Evolutionary conservation across 163 green algal species (phyloP), one percentile per base, ranked within the genome.

Genomic region (Coccomyxa subellipsoidea): DNA sequence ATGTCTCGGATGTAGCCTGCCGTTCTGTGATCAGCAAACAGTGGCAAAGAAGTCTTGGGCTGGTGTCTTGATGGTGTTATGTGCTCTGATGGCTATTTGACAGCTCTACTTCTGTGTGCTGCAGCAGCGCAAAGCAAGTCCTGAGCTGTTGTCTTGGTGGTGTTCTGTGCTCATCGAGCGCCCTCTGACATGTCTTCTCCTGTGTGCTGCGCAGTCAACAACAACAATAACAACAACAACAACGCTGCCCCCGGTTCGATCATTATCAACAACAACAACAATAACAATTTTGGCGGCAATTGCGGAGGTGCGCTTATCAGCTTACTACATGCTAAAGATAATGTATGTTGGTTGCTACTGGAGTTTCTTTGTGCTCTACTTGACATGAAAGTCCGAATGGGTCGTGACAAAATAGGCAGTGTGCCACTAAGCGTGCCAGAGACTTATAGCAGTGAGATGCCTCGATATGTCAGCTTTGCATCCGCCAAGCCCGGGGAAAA

Each of bases 171-270:
- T 29, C 18, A 18, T 18, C 18, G 12, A 12, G 47, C 47, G 18
- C 47, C 47, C 7, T 35, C 8, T 36, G n/a, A 73, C 10, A 18
- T 32, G 66, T 18, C 6, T 7, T 36, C 21, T 73, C 27, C n/a
- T 3, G 2, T 34, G n/a, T 73, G 66, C 7, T 73, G 66, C n/a
- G 8, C 66, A 73, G 66, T 73, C 66, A 73, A 73, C 66, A 73
- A 73, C 66, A 73, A 73, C 66, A 73, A 73, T 73, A 73, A 73
- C 66, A 73, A 73, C 66, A 73, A 73, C 7, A 73, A 73, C 66
- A 73, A 73, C n/a, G 66, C 66, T 0, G 18, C 66, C 66, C 66
- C 66, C 2, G 66, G 66, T 23, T 35, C 18, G 8, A 34, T 73
- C 27, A 34, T 73, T 8, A 73, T 73, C 66, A 73, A 73, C 66